These are phyloP conservation scores for Coleophoma eucalyptorum DNA, from an alignment of 2,329 filamentous ascomycete genomes.

Conservation along the genomic window DNA sequence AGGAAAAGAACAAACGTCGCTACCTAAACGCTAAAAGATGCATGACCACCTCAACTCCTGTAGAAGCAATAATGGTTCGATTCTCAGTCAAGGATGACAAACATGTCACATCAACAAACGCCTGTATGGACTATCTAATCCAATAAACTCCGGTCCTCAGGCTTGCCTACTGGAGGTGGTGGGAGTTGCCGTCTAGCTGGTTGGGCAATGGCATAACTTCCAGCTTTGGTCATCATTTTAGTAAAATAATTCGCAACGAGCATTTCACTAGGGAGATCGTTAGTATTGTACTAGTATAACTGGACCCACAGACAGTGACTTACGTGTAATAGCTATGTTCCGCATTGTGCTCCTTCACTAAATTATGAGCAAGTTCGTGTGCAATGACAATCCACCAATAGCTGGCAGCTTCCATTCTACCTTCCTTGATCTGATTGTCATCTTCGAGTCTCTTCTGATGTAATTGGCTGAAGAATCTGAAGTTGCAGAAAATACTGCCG, in stretches of 20 bases:
- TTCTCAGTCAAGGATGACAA: no score
- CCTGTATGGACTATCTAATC: no score
- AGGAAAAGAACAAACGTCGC: no score
- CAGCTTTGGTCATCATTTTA: constrained; percentile 50
- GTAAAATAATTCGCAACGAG: constrained; percentile 76
- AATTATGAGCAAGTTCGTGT: constrained; percentile 93
- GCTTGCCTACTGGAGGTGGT: no score
- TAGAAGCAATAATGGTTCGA: no score
- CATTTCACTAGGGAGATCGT: constrained; percentile 51
- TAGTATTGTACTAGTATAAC: constrained; percentile 10
- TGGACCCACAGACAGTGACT: constrained; percentile 20
- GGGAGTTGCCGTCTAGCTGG: not conserved
- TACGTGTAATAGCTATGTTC: constrained; percentile 81
- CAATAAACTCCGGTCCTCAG: no score
- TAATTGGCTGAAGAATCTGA: constrained; percentile 79
- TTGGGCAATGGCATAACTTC: constrained; percentile 5
- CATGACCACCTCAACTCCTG: no score
- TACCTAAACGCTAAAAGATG: no score
- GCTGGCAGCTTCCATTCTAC: constrained; percentile 64
- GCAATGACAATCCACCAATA: constrained; percentile 98
- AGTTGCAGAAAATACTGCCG: constrained; percentile 90
- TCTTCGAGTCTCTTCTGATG: constrained; percentile 53
- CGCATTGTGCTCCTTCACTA: constrained; percentile 73
- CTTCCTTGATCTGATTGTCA: constrained; percentile 29
- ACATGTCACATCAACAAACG: no score